Base-by-base conservation (phyloP, 805 yeast genomes). In the Lachancea quebecensis region DNA sequence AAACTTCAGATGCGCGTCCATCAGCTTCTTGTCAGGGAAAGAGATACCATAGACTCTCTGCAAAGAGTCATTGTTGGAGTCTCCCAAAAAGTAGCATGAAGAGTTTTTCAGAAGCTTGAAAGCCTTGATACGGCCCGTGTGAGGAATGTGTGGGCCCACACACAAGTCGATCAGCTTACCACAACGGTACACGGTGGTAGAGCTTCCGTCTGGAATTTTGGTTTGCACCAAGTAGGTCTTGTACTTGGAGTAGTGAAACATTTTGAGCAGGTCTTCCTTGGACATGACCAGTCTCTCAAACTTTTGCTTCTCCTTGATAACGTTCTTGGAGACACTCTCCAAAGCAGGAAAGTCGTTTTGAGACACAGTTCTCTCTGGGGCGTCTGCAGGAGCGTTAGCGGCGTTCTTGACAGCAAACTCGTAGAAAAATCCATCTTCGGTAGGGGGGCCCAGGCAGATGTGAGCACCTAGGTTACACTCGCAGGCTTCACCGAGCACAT, bases 11-110 rank as follows among this genome's bases (percentile, higher is more conserved):
- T 93, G 96, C 59, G 85, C 97, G 58, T 86, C 91, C 95, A 93
- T 85, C 58, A 79, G 77, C 69, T 89, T 88, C 76, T 93, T 91
- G 69, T 93, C 99, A 52, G 99, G 99, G 89, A 93, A 93, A 11
- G 97, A 85, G 53, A 93, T 82, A 79, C 99, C 99, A 66, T 93
- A 93, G 46, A 93, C 79, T 75, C 99, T 87, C 73, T 93, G 99
- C 68, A 93, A 76, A 16, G 97, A 89, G 67, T 93, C 99, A 65
- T 93, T 91, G 57, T 74, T 74, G 40, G 95, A 70, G 57, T 91
- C 97, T 70, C 97, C 99, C 59, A 88, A 72, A 75, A 93, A 93
- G 72, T 93, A 93, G 45, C 96, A 89, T 1, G 97, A 83, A 14
- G 98, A 91, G 75, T 90, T 91, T 73, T 93, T 93, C 70, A 93